These are phyloP conservation scores for Pseudonitzschia delicatissima DNA, from an alignment of 108 stramenopile species.

Conservation along the genomic window DNA sequence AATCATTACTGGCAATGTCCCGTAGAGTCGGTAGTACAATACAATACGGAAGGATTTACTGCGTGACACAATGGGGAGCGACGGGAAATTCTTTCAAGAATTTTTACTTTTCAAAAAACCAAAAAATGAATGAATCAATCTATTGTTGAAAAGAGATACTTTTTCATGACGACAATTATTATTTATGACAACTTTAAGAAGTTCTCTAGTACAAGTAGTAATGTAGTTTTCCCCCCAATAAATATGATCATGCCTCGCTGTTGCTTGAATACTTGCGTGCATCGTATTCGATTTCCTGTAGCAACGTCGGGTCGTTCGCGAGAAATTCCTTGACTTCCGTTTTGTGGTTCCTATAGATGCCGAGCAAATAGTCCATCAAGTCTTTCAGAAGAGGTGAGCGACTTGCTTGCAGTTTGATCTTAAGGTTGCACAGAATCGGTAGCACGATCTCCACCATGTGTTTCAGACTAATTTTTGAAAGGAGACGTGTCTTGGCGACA, in stretches of 20 bases:
- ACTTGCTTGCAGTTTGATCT: constrained; percentile 72
- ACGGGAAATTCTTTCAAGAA: too few relatives aligned
- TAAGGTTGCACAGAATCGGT: constrained; percentile 88
- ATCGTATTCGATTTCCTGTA: constrained; percentile 87
- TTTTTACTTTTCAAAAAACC: too few relatives aligned
- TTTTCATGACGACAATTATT: not conserved
- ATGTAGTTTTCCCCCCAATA: too few relatives aligned
- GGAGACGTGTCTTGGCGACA: constrained; percentile 74
- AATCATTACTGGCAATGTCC: too few relatives aligned
- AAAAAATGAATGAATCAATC: too few relatives aligned
- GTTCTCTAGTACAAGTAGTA: not conserved
- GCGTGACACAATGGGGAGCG: too few relatives aligned
- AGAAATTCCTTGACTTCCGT: constrained; percentile 81
- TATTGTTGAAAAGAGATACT: too few relatives aligned
- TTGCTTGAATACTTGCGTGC: constrained; percentile 20
- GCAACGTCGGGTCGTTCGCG: constrained; percentile 70
- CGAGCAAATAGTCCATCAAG: constrained; percentile 79
- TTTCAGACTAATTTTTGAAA: constrained; percentile 86
- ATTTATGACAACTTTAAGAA: not conserved
- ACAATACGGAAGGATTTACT: too few relatives aligned
- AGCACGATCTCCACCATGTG: constrained; percentile 91
- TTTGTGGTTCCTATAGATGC: constrained; percentile 74
- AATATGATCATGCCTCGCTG: constrained; percentile 1
- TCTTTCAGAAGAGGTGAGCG: constrained; percentile 83
- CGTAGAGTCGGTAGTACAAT: too few relatives aligned